phyloP scores from a whole-genome alignment of 176 grass and related monocot species.

The Triticum dicoccoides region DNA sequence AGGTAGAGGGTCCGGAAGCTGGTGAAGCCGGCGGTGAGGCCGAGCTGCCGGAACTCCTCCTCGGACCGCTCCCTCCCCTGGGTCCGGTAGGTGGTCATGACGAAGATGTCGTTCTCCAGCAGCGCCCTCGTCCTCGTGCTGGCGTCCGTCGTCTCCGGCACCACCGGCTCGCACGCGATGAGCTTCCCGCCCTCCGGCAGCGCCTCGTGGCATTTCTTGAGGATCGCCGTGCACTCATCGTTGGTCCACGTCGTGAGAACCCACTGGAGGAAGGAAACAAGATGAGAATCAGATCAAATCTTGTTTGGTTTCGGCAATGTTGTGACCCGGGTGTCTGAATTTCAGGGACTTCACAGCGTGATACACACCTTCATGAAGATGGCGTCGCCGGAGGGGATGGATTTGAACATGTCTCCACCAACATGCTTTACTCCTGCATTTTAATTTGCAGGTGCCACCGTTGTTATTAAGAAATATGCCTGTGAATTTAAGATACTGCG shows the following conservation, averaged over 20 bases:
- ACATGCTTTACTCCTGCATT: constrained; percentile 66
- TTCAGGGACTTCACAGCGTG: neutral
- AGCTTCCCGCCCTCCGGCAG: constrained; percentile 72
- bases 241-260: constrained; percentile 86
- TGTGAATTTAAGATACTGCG: neutral
- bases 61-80: constrained; percentile 65
- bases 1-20: constrained; percentile 63
- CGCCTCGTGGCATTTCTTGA: constrained; percentile 62
- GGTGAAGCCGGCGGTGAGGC: constrained; percentile 46
- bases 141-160: constrained; percentile 59
- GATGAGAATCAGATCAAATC: neutral
- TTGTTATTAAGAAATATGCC: neutral
- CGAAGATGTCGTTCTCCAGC: constrained; percentile 82
- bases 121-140: constrained; percentile 73
- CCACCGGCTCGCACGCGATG: constrained; percentile 79
- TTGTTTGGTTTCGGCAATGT: neutral
- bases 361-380: constrained; percentile 76
- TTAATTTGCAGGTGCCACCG: neutral
- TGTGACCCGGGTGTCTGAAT: neutral
- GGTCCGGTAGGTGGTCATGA: constrained; percentile 83
- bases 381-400: constrained; percentile 69
- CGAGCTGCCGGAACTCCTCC: constrained; percentile 72
- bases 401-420: constrained; percentile 88
- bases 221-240: constrained; percentile 70
- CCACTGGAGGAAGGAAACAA: constrained; percentile 40